Base-by-base conservation (phyloP, 2,329 filamentous ascomycete species). In the Dothidotthia symphoricarpi region DNA sequence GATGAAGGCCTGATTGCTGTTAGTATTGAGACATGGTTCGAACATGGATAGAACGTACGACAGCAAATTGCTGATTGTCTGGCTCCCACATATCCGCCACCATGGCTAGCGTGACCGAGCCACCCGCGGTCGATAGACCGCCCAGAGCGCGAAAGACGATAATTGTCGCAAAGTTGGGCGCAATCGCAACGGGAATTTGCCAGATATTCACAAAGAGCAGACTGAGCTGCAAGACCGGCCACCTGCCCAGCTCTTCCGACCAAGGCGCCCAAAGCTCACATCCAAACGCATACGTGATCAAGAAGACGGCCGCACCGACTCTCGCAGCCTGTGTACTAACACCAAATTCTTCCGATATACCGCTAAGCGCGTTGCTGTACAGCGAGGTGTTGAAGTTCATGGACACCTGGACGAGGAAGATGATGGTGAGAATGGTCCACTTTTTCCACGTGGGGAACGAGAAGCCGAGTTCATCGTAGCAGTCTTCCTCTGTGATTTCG, bases 221-320 rank as follows among this genome's bases (percentile, higher is more conserved):
- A 25, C 81, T 86, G 16, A 76, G 68, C 72, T 91, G 87, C 15
- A 91, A 73, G 38, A 93, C 77, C 2, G 83, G 83, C 71, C 82
- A 85, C 33, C 88, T 80, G 14, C 88, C 88, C 33, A 91, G 73
- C 57, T 93, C 88, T 63, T 94, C 88, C 30, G 81, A 86, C 85
- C 87, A 93, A 0, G 88, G 88, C 0, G 88, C 88, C 88, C 88
- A 93, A 0, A 91, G 75, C 65, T 93, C 88, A 63, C 88, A 93
- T 24, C 88, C 88, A 61, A 93, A 90, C 25, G 86, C 87, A 63
- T 94, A 93, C 2, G 82, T 66, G 34, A 93, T 76, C 26, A 94
- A 69, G 69, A 91, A 93, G 46, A 89, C 79, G 69, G 86, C 83
- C 42, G 86, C 85, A 60, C 87, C 87, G 39, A 80, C 77, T 37